phyloP scores from a whole-genome alignment of 371 early-diverging fungal genomes.

The Smittium culicis region DNA sequence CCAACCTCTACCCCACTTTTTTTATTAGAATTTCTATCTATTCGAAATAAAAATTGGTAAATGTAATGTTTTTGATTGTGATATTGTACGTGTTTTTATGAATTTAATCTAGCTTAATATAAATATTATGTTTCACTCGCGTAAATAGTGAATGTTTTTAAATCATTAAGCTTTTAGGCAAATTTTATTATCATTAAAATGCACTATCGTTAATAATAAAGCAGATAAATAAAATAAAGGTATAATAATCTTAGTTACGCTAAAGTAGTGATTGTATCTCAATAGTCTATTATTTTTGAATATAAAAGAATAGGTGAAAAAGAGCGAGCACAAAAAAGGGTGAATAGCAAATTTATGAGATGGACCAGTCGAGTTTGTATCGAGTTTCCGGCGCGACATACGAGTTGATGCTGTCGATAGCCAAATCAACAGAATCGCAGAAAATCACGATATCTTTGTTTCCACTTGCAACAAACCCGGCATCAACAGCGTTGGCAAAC shows the following conservation, averaged over 20 bases:
- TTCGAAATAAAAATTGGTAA: too few species aligned
- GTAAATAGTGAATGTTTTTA: too few species aligned
- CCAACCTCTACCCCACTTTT: too few species aligned
- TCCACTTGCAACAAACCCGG: constrained; percentile 20
- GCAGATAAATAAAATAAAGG: neutral
- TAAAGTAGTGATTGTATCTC: neutral
- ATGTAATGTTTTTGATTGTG: too few species aligned
- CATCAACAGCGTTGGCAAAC: constrained; percentile 40
- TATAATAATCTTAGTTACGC: neutral
- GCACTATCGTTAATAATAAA: too few species aligned
- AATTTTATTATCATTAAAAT: too few species aligned
- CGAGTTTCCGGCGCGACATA: constrained; percentile 41
- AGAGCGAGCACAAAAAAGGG: neutral
- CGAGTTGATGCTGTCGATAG: constrained; percentile 39
- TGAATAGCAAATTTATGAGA: neutral
- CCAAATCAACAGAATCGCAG: constrained; percentile 43
- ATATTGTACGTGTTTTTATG: too few species aligned
- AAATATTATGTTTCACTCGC: too few species aligned
- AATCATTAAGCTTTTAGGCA: too few species aligned
- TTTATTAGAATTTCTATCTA: too few species aligned
- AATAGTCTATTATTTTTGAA: neutral
- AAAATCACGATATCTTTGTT: constrained; percentile 39
- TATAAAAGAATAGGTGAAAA: neutral
- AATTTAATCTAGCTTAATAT: too few species aligned
- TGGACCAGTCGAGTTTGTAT: constrained; percentile 39